These are phyloP conservation scores for Thelonectria rubi DNA, from an alignment of 2,329 filamentous ascomycete species.

Conservation along the genomic window DNA sequence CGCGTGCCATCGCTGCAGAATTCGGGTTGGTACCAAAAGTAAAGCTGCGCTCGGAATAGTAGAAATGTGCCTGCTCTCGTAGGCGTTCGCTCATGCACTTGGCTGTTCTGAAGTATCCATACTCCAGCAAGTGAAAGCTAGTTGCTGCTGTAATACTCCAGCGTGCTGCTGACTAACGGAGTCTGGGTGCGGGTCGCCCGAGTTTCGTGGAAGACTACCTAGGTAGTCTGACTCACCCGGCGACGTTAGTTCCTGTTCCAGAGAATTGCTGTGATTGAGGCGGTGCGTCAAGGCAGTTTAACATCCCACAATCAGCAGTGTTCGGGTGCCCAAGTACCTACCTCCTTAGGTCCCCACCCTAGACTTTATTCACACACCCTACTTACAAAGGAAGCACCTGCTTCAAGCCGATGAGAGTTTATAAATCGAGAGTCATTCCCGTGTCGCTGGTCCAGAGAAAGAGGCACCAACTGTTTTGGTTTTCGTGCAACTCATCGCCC, in stretches of 20 bases:
- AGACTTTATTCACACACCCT: neutral
- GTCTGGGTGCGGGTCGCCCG: too few species aligned
- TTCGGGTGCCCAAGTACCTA: neutral
- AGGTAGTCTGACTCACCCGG: conserved; percentile 32
- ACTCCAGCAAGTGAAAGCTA: too few species aligned
- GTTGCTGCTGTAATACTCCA: too few species aligned
- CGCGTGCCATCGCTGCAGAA: too few species aligned
- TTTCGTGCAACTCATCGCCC: neutral
- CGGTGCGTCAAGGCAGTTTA: conserved; percentile 42
- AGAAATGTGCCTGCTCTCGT: too few species aligned
- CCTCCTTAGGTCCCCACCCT: neutral
- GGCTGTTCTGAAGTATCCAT: too few species aligned
- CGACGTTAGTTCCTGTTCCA: neutral
- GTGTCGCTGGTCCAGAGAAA: neutral
- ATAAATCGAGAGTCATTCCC: neutral
- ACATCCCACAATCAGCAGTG: conserved; percentile 27
- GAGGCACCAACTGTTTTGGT: neutral
- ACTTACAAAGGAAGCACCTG: neutral
- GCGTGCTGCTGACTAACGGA: too few species aligned
- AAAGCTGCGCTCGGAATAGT: too few species aligned
- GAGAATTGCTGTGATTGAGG: conserved; percentile 28
- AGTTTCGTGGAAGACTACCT: too few species aligned
- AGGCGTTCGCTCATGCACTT: too few species aligned
- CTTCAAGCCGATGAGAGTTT: neutral
- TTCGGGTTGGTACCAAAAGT: too few species aligned